Percentiles rank a stretch among this genome's conserved stretches.
Evolutionary conservation across 2,329 filamentous ascomycete species (phyloP).

Genomic region (Chalaropsis ovoidea): DNA sequence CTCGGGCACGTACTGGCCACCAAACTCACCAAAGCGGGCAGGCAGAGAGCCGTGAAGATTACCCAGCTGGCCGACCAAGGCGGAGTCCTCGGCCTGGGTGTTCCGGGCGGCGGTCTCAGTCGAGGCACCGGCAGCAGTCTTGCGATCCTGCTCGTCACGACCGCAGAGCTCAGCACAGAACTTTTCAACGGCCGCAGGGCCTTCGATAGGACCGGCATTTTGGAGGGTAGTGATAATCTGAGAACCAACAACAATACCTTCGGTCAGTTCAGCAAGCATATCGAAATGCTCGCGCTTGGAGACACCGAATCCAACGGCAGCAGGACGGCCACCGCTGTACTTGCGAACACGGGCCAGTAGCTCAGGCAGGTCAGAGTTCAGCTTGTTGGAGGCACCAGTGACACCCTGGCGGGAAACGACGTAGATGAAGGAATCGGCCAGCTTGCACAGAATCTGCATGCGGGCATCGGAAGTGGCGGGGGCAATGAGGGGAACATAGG

Average conservation of each 20-base stretch:
- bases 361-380: constrained; percentile 72
- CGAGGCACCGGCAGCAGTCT: constrained; percentile 39
- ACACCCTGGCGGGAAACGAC: constrained; percentile 96
- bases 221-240: constrained; percentile 80
- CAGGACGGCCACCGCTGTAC: constrained; percentile 82
- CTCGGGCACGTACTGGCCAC: constrained; percentile 94
- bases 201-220: constrained; percentile 55
- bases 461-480: constrained; percentile 83
- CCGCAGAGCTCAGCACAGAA: constrained; percentile 66
- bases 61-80: constrained; percentile 73
- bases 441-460: constrained; percentile 91
- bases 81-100: constrained; percentile 41
- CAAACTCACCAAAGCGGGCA: constrained; percentile 86
- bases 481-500: constrained; percentile 93
- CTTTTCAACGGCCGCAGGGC: constrained; percentile 53
- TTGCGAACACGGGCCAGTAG: constrained; percentile 78
- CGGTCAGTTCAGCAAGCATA: constrained; percentile 70
- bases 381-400: constrained; percentile 73
- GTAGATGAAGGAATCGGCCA: constrained; percentile 98
- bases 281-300: constrained; percentile 91
- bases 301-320: constrained; percentile 90
- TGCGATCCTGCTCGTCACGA: constrained; percentile 32
- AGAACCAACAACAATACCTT: constrained; percentile 93
- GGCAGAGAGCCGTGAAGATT: constrained; percentile 72
- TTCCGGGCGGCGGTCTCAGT: constrained; percentile 57